A percentile compares a stretch with the other conserved stretches of the same genome.
Conservation (phyloP, 768 basidiomycete species). For the Phlebiopsis flavidoalba region DNA sequence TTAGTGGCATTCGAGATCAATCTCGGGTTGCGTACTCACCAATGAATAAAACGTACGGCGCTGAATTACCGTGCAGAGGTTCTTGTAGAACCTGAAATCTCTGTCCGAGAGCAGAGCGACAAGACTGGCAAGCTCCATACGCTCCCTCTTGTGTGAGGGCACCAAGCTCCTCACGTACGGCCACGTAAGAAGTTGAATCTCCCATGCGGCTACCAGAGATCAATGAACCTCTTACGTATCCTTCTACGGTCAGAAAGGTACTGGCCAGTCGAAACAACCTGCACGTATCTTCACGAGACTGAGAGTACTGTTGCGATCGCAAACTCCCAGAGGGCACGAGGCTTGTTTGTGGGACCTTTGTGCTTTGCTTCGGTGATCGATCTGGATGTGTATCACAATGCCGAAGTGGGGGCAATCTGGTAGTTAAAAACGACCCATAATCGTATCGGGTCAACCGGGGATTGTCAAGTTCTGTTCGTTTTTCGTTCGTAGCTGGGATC, state of each 20-base stretch:
- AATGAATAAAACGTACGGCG: background rate
- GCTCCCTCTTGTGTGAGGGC: background rate
- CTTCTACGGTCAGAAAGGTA: background rate
- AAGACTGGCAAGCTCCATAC: background rate
- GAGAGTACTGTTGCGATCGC: background rate
- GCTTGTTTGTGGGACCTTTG: background rate
- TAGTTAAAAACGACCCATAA: background rate
- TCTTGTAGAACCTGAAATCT: background rate
- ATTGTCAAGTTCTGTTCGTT: background rate
- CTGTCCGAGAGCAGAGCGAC: background rate
- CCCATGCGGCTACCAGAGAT: background rate
- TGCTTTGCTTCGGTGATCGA: background rate
- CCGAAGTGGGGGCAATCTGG: background rate
- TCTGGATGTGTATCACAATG: background rate
- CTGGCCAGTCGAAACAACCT: background rate
- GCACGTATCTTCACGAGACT: background rate
- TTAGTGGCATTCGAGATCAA: background rate
- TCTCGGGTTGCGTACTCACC: background rate
- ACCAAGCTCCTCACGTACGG: background rate
- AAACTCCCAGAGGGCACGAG: background rate
- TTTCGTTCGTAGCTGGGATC: background rate
- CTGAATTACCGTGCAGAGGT: background rate
- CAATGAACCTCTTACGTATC: background rate
- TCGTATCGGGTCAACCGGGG: background rate
- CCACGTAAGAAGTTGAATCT: background rate